phyloP scores from a whole-genome alignment of 2,329 filamentous ascomycete genomes.

The Penicillium verrucosum region DNA sequence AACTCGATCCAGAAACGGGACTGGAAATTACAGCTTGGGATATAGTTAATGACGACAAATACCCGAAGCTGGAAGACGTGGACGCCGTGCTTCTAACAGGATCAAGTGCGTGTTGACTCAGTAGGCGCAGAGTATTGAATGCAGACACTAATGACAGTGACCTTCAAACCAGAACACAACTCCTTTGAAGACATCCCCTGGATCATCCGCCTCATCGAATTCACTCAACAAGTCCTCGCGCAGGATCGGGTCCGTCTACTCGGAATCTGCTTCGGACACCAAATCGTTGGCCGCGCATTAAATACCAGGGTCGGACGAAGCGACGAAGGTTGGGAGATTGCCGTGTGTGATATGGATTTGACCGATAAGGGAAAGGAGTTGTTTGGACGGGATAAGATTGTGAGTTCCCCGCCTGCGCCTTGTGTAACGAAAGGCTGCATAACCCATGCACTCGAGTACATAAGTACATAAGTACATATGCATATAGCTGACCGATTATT shows the following conservation, averaged over 20 bases:
- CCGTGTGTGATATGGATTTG: constrained; percentile 66
- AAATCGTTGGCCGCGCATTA: constrained; percentile 73
- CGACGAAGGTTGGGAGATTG: constrained; percentile 74
- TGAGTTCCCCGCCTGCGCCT: constrained; percentile 35
- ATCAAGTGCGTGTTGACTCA: constrained; percentile 48
- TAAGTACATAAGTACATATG: background rate
- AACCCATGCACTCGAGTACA: background rate
- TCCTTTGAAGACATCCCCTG: constrained; percentile 71
- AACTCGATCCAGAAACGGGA: constrained; percentile 36
- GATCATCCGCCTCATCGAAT: constrained; percentile 73
- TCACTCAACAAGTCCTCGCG: constrained; percentile 58
- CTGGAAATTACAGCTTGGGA: constrained; percentile 66
- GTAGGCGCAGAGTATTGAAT: background rate
- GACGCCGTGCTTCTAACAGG: constrained; percentile 84
- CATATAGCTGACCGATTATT: background rate
- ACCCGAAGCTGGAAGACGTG: constrained; percentile 69
- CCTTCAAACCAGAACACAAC: constrained; percentile 56
- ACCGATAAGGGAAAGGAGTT: constrained; percentile 67
- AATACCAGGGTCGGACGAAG: constrained; percentile 65
- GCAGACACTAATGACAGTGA: background rate
- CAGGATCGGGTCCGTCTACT: constrained; percentile 66
- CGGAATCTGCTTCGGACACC: constrained; percentile 83
- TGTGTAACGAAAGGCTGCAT: background rate
- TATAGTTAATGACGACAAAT: constrained; percentile 64
- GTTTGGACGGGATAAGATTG: constrained; percentile 64